Evolutionary conservation across 768 basidiomycete genomes (phyloP), one percentile per base, ranked within the genome.

Genomic region (Tylopilus cervinicoccineus): DNA sequence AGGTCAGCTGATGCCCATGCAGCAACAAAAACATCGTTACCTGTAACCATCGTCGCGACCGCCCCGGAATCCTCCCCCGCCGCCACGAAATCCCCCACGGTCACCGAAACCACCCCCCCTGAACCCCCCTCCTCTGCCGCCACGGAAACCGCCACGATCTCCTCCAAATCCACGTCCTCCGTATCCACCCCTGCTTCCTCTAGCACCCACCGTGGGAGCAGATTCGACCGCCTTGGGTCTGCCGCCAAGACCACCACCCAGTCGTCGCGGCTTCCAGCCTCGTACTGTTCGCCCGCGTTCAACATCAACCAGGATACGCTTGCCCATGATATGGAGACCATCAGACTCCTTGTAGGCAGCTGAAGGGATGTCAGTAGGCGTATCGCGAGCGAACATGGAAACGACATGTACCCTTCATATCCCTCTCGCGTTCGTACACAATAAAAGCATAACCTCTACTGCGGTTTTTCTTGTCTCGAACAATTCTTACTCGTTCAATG

Each of bases 231-330:
- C 83, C 66, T 98, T 98, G 17, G 94, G 93, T 50, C 95, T 79
- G 23, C 96, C 96, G n/a, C 96, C 96, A n/a, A 98, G 78, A 6
- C 96, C 96, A n/a, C 96, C 96, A 17, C 95, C 96, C 0, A 98
- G 74, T 44, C 94, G 84, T 41, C 93, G 86, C 2, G 96, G 96
- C 65, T 96, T 97, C 96, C 96, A 99, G 3, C 94, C 96, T 50
- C 95, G 84, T 23, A 99, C 96, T 11, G 96, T 99, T 41, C 96
- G 83, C 17, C 96, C 96, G 29, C 96, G 86, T 70, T 99, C 96
- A 53, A 99, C 96, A 64, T 99, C 96, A 43, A 99, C 95, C 29
- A 98, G 77, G 56, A 98, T 94, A 59, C 88, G 81, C 68, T 96
- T 96, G 61, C 92, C 91, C 78, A 93, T 89, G 56, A 99, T 92